These are phyloP conservation scores for Cyberlindnera samutprakarnensis DNA, from an alignment of 805 yeast genomes.

Conservation along the genomic window DNA sequence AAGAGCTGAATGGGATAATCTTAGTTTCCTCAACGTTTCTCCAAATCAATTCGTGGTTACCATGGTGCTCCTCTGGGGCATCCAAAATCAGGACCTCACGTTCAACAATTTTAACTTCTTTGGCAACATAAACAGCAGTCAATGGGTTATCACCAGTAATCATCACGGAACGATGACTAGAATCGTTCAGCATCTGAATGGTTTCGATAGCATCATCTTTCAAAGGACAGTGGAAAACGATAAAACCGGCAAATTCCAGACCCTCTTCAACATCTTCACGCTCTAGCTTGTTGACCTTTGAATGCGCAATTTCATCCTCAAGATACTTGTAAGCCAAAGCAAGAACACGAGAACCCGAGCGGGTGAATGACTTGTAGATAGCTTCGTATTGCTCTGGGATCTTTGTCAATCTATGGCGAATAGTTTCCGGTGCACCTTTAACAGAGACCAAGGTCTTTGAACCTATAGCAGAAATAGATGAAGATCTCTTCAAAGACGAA, in stretches of 20 bases:
- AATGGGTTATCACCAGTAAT: constrained; percentile 98
- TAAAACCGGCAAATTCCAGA: constrained; percentile 80
- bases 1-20: constrained; percentile 57
- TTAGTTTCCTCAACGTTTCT: constrained; percentile 74
- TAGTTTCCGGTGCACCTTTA: constrained; percentile 98
- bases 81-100: constrained; percentile 83
- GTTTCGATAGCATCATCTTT: constrained; percentile 89
- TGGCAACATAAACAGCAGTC: constrained; percentile 97
- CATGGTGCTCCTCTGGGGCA: constrained; percentile 65
- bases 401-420: constrained; percentile 61
- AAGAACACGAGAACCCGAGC: constrained; percentile 93
- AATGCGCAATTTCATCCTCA: constrained; percentile 39
- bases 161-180: constrained; percentile 94
- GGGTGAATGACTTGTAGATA: constrained; percentile 81
- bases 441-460: constrained; percentile 67
- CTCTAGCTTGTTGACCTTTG: constrained; percentile 48
- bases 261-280: constrained; percentile 74
- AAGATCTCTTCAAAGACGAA: constrained; percentile 89
- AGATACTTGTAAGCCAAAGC: constrained; percentile 86
- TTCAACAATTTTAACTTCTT: constrained; percentile 81
- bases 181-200: constrained; percentile 85
- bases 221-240: constrained; percentile 96
- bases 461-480: constrained; percentile 65
- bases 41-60: constrained; percentile 63
- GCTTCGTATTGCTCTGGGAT: constrained; percentile 80